Conservation (phyloP, 1,284 basidiomycete genomes). For the Cutaneotrichosporon cavernicola region DNA sequence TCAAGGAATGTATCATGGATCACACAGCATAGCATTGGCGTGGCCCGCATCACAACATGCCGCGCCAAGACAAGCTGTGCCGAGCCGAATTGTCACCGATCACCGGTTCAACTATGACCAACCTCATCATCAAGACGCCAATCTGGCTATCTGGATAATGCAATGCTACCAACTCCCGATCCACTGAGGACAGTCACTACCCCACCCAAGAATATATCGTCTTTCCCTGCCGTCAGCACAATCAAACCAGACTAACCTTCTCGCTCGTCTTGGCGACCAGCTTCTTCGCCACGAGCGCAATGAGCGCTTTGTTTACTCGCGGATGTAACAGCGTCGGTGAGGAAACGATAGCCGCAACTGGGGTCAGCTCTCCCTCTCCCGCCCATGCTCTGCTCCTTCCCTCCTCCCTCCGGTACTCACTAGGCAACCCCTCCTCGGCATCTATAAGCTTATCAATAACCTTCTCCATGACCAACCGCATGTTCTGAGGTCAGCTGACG, state of each 20-base stretch:
- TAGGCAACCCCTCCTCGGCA: conserved; percentile 36
- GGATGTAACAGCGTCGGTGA: conserved; percentile 82
- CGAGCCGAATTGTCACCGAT: no score
- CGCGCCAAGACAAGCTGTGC: no score
- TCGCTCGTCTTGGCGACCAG: conserved; percentile 65
- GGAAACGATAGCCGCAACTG: conserved; percentile 75
- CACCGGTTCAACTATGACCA: no score
- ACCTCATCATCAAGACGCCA: no score
- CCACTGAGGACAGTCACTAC: background rate
- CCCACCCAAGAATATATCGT: conserved; percentile 21
- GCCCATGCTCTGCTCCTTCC: no score
- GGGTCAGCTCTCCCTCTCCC: background rate
- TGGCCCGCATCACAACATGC: no score
- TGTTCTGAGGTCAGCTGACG: conserved; percentile 55
- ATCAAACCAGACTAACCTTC: conserved; percentile 49
- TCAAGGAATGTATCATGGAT: no score
- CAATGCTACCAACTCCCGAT: no score
- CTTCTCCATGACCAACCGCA: conserved; percentile 72
- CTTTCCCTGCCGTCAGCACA: conserved; percentile 12
- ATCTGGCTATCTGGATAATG: background rate
- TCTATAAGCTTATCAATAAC: conserved; percentile 56
- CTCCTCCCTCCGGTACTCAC: conserved; percentile 10
- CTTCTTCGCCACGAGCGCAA: conserved; percentile 84
- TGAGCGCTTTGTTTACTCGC: conserved; percentile 86
- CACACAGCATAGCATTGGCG: no score